These are phyloP conservation scores for Phytophthora sojae DNA, from an alignment of 352 stramenopile genomes.

Conservation along the genomic window DNA sequence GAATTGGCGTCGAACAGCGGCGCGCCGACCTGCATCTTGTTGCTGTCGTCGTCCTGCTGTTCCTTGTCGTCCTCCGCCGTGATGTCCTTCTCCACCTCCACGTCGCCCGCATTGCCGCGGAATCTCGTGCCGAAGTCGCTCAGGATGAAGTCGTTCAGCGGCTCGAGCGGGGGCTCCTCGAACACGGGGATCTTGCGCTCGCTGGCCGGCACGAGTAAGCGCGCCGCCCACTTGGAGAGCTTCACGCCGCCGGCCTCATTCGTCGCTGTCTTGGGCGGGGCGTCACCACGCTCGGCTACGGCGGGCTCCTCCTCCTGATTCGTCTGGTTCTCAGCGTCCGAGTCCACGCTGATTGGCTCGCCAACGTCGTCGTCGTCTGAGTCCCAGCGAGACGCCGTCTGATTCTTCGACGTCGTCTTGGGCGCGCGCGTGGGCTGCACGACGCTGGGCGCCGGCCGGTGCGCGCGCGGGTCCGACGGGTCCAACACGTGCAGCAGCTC, in stretches of 20 bases:
- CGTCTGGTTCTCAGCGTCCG: slow-evolving; percentile 29
- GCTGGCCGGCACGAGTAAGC: slow-evolving; percentile 70
- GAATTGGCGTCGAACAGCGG: slow-evolving; percentile 51
- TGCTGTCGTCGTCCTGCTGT: slow-evolving; percentile 4
- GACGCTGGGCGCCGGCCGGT: slow-evolving; percentile 38
- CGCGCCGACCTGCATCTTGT: slow-evolving; percentile 54
- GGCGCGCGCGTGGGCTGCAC: slow-evolving; percentile 44
- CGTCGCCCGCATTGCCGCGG: slow-evolving; percentile 55
- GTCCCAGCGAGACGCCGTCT: slow-evolving; percentile 66
- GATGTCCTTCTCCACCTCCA: slow-evolving; percentile 59
- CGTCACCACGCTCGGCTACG: slow-evolving; percentile 33
- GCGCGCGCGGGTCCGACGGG: slow-evolving; percentile 76
- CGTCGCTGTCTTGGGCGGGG: slow-evolving; percentile 11
- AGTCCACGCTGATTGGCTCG: slow-evolving; percentile 45
- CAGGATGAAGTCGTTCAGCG: slow-evolving; percentile 87
- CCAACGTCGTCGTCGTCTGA: slow-evolving; percentile 61
- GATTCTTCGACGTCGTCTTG: slow-evolving; percentile 17
- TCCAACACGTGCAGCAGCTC: slow-evolving; percentile 75
- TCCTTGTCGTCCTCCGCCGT: slow-evolving; percentile 40
- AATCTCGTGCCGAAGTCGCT: slow-evolving; percentile 83
- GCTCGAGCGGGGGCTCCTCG: slow-evolving; percentile 74
- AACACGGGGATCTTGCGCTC: slow-evolving; percentile 60
- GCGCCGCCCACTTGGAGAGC: slow-evolving; percentile 77
- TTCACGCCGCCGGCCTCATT: slow-evolving; percentile 34
- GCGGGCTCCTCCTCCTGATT: slow-evolving; percentile 14